phyloP scores from a whole-genome alignment of 345 rosid species.

The Rhodomyrtus tomentosa region DNA sequence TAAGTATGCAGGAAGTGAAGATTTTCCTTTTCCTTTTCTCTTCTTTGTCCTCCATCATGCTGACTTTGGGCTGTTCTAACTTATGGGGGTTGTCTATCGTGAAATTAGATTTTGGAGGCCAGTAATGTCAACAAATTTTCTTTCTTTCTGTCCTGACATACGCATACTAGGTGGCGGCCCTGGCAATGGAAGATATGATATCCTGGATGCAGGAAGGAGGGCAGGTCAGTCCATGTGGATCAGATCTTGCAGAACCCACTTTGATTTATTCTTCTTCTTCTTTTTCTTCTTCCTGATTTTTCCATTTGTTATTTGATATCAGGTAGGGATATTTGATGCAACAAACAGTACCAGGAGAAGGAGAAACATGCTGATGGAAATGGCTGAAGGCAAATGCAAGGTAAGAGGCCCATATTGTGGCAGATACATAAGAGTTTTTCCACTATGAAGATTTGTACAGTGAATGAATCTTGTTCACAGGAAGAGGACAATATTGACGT shows the following conservation, averaged over 20 bases:
- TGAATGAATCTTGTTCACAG: background rate
- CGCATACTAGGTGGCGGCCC: constrained; percentile 96
- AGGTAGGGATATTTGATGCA: constrained; percentile 99
- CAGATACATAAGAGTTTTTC: background rate
- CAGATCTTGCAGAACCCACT: background rate
- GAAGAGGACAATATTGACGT: background rate
- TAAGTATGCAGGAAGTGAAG: background rate
- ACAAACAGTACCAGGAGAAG: constrained; percentile 78
- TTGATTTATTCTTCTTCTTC: background rate
- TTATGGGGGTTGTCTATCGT: background rate
- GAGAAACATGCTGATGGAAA: constrained; percentile 97
- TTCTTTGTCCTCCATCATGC: background rate
- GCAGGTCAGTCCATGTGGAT: constrained; percentile 49
- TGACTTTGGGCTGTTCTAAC: background rate
- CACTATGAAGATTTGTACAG: background rate
- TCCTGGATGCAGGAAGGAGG: constrained; percentile 99
- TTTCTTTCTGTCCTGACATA: constrained; percentile 59
- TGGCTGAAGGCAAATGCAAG: constrained; percentile 99
- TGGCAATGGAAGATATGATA: constrained; percentile 99
- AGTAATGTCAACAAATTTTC: constrained; percentile 23
- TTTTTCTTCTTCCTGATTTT: background rate
- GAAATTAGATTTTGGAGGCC: background rate
- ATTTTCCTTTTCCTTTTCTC: background rate
- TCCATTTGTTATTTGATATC: constrained; percentile 10
- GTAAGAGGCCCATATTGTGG: constrained; percentile 18